Percentiles rank a stretch among this genome's conserved stretches.
These are phyloP conservation scores for Fusarium sp. DNA, from an alignment of 2,329 filamentous ascomycete species.

Conservation along the genomic window DNA sequence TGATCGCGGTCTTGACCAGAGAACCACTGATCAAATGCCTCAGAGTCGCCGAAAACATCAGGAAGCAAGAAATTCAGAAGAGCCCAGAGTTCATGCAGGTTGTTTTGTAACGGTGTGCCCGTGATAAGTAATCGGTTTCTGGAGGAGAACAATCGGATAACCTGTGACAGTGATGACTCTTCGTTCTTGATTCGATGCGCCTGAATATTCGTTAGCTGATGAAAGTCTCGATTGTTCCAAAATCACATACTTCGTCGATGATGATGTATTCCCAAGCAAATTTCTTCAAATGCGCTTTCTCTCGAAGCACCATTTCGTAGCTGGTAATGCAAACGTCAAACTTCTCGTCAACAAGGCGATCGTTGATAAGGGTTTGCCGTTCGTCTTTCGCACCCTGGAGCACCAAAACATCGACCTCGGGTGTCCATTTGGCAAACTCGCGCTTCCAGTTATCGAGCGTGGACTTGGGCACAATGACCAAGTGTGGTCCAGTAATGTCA, in stretches of 20 bases:
- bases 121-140: slow-evolving; percentile 95
- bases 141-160: slow-evolving; percentile 95
- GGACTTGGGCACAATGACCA: slow-evolving; percentile 93
- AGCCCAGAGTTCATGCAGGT: slow-evolving; percentile 97
- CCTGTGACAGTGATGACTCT: slow-evolving; percentile 94
- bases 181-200: slow-evolving; percentile 99
- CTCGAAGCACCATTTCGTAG: slow-evolving; percentile 97
- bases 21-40: slow-evolving; percentile 99
- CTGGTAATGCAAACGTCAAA: slow-evolving; percentile 99
- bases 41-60: slow-evolving; percentile 95
- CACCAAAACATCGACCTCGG: slow-evolving; percentile 92
- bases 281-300: slow-evolving; percentile 94
- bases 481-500: slow-evolving; percentile 88
- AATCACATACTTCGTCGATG: slow-evolving; percentile 77
- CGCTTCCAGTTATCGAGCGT: slow-evolving; percentile 98
- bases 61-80: slow-evolving; percentile 97
- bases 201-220: slow-evolving; percentile 39
- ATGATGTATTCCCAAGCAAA: slow-evolving; percentile 99
- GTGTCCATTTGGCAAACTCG: slow-evolving; percentile 93
- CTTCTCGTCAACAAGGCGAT: slow-evolving; percentile 90
- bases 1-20: slow-evolving; percentile 89
- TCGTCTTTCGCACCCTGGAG: slow-evolving; percentile 96
- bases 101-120: slow-evolving; percentile 96
- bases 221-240: not conserved
- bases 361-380: slow-evolving; percentile 85